Percentiles rank a stretch among this genome's conserved stretches.
Conservation (phyloP, 768 basidiomycete genomes). For the Crassisporium funariophilum region DNA sequence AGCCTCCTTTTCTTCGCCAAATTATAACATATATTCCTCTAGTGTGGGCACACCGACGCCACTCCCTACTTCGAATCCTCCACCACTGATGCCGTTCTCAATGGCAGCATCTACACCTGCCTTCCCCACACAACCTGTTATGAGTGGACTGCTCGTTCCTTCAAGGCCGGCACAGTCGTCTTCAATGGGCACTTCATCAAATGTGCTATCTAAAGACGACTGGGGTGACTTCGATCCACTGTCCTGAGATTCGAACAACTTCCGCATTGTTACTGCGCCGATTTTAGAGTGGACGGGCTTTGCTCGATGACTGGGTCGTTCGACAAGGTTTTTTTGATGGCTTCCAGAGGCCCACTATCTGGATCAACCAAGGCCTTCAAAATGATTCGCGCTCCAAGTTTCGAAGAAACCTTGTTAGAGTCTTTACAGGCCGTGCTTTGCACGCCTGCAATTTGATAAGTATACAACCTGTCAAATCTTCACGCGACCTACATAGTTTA, state of each 20-base stretch:
- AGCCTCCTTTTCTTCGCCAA: constrained; percentile 38
- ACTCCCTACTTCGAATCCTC: constrained; percentile 11
- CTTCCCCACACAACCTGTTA: constrained; percentile 25
- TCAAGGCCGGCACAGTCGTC: constrained; percentile 60
- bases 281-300: too few relatives aligned
- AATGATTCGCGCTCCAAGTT: constrained; percentile 71
- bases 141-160: constrained; percentile 59
- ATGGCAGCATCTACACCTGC: constrained; percentile 22
- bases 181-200: constrained; percentile 37
- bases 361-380: constrained; percentile 60
- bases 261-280: neutral
- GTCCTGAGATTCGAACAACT: constrained; percentile 34
- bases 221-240: constrained; percentile 88
- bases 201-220: constrained; percentile 61
- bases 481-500: constrained; percentile 51
- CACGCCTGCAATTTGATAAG: constrained; percentile 58
- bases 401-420: constrained; percentile 72
- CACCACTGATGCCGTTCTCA: constrained; percentile 19
- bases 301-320: too few relatives aligned
- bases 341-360: constrained; percentile 31
- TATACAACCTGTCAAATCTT: too few relatives aligned
- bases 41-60: constrained; percentile 11
- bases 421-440: constrained; percentile 67
- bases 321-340: neutral
- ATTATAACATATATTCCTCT: constrained; percentile 56